Base-by-base conservation (phyloP, 202 grass and related monocot genomes). In the Panicum hallii region DNA sequence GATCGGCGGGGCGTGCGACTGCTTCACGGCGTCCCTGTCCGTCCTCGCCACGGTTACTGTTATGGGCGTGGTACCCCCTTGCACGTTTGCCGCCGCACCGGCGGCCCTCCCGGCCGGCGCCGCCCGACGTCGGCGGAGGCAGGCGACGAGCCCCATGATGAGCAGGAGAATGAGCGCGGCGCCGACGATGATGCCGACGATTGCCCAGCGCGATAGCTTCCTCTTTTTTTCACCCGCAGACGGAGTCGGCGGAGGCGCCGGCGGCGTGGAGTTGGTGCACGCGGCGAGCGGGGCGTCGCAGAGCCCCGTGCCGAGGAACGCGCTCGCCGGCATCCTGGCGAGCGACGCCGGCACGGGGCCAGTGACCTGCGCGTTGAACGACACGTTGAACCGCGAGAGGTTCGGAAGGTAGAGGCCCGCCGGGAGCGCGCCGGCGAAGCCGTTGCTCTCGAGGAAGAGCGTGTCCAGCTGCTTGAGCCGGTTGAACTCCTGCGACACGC, bases 261-360 rank as follows among this genome's bases (percentile, higher is more conserved):
- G 40, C 2, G 83, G 36, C 36, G 36, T 38, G 36, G 36, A 38
- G 36, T 38, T 50, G 16, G 79, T 2, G 70, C 92, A 94, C 5
- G 79, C 19, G 4, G 3, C 0, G 12, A 94, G 92, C 0, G 79
- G 86, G 0, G 9, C 20, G n/a, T 70, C 89, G 49, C 93, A 95
- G 70, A 98, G 85, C 11, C 32, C 41, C 50, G 90, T 95, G 49
- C 91, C 91, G 32, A 82, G 38, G 87, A 98, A 98, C 32, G 93
- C 70, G 85, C 0, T 89, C 9, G 74, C 41, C 19, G 85, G 47
- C 69, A 86, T 80, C 48, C 67, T 1, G 20, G 66, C 41, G n/a
- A 98, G 93, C 53, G 91, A 87, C 2, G 77, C n/a, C 0, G 95
- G 95, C 26, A 98, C 86, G 7, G 93, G 81, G 13, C 95, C 95